These are phyloP conservation scores for Adiantum capillusveneris DNA, from an alignment of 75 land plant genomes.

Conservation along the genomic window DNA sequence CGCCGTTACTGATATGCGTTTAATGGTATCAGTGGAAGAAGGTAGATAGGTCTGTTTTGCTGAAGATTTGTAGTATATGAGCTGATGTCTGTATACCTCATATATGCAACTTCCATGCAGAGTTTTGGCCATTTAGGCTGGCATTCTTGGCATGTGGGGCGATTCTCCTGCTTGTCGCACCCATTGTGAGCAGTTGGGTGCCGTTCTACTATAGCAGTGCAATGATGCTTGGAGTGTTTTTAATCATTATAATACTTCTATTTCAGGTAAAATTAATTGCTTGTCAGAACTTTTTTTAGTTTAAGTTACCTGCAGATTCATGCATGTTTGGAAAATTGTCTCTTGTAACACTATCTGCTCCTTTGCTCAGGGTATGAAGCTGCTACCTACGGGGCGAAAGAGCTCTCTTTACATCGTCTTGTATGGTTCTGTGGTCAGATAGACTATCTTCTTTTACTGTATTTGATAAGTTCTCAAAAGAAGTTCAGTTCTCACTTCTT, in stretches of 20 bases:
- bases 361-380: constrained; percentile 78
- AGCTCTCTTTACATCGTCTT: constrained; percentile 57
- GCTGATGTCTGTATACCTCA: not conserved
- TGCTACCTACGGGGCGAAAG: constrained; percentile 86
- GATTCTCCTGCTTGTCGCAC: constrained; percentile 47
- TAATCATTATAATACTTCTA: constrained; percentile 67
- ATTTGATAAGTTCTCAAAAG: not conserved
- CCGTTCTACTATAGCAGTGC: constrained; percentile 88
- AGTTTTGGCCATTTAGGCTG: constrained; percentile 44
- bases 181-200: constrained; percentile 60
- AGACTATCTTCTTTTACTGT: not conserved
- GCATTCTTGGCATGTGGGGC: constrained; percentile 52
- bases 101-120: constrained; percentile 27
- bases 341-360: too few relatives aligned
- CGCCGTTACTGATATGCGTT: constrained; percentile 19
- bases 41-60: constrained; percentile 24
- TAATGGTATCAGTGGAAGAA: constrained; percentile 58
- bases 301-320: too few relatives aligned
- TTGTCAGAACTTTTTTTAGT: too few relatives aligned
- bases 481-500: too few relatives aligned
- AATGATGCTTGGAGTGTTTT: constrained; percentile 69
- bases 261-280: constrained; percentile 54
- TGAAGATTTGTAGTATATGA: not conserved
- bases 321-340: too few relatives aligned
- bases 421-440: constrained; percentile 67